Evolutionary conservation across 352 stramenopile genomes (phyloP).

Genomic region (Pythium insidiosum): DNA sequence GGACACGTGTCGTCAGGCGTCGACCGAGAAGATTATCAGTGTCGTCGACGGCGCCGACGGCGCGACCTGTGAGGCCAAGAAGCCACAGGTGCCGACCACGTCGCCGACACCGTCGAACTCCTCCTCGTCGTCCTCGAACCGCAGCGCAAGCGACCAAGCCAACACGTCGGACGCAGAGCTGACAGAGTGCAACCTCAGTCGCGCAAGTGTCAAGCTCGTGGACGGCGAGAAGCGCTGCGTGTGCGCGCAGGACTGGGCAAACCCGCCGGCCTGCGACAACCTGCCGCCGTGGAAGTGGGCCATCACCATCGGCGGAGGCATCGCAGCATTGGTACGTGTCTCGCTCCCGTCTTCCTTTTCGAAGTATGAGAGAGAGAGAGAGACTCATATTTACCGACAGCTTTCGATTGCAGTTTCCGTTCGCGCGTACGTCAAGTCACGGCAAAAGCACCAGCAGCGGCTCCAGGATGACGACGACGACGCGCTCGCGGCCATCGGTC

Average conservation of each 20-base stretch:
- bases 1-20: conserved; percentile 42
- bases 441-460: conserved; percentile 18
- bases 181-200: conserved; percentile 40
- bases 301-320: conserved; percentile 27
- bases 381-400: no score
- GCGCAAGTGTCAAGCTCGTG: conserved; percentile 29
- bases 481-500: background rate
- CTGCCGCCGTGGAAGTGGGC: conserved; percentile 28
- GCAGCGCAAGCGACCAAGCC: background rate
- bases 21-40: conserved; percentile 31
- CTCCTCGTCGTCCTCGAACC: conserved; percentile 6
- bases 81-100: conserved; percentile 6
- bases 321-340: conserved; percentile 24
- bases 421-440: conserved; percentile 19
- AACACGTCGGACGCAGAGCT: conserved; percentile 12
- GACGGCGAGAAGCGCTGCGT: conserved; percentile 25
- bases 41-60: conserved; percentile 26
- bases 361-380: no score
- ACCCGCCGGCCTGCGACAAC: conserved; percentile 20
- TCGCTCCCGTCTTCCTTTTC: no score
- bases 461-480: conserved; percentile 7
- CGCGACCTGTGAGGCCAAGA: conserved; percentile 9
- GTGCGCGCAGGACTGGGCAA: conserved; percentile 24
- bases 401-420: conserved; percentile 22
- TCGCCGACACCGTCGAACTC: background rate